These are phyloP conservation scores for Auricularia auricula-judae DNA, from an alignment of 768 basidiomycete genomes.

Conservation along the genomic window DNA sequence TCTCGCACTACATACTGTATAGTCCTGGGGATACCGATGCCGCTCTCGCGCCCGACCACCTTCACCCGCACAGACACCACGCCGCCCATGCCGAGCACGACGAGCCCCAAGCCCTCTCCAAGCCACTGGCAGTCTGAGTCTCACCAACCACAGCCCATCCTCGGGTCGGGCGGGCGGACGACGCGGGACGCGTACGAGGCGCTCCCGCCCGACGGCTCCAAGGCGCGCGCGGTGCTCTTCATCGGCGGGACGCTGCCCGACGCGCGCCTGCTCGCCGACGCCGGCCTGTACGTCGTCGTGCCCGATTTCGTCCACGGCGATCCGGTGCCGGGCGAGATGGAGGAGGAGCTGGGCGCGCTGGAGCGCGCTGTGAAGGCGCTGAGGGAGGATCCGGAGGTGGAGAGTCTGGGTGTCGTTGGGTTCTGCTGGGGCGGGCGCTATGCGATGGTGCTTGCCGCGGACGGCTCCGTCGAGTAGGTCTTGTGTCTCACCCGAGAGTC, in stretches of 20 bases:
- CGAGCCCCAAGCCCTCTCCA: too few species aligned
- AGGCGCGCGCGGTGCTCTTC: slow-evolving; percentile 21
- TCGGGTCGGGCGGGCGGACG: neutral
- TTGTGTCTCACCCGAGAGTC: too few species aligned
- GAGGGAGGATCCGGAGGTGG: slow-evolving; percentile 15
- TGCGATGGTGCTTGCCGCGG: slow-evolving; percentile 2
- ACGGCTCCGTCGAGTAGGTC: neutral
- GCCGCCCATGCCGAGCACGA: neutral
- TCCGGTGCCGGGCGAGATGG: slow-evolving; percentile 13
- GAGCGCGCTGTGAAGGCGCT: slow-evolving; percentile 20
- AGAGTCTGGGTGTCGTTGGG: slow-evolving; percentile 23
- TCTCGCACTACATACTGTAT: neutral
- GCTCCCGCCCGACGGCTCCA: slow-evolving; percentile 14
- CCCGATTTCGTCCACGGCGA: slow-evolving; percentile 21
- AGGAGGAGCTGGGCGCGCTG: too few species aligned
- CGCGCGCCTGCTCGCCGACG: slow-evolving; percentile 16
- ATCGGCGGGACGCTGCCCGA: slow-evolving; percentile 20
- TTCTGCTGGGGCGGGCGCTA: slow-evolving; percentile 26
- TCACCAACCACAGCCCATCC: too few species aligned
- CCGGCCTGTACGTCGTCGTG: slow-evolving; percentile 21
- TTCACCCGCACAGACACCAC: neutral
- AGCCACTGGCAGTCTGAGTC: neutral
- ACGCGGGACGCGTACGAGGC: slow-evolving; percentile 20
- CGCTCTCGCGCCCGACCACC: neutral
- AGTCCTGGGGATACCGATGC: neutral